Evolutionary conservation across 1,284 basidiomycete species (phyloP).

Genomic region (Rhodotorula sp.): DNA sequence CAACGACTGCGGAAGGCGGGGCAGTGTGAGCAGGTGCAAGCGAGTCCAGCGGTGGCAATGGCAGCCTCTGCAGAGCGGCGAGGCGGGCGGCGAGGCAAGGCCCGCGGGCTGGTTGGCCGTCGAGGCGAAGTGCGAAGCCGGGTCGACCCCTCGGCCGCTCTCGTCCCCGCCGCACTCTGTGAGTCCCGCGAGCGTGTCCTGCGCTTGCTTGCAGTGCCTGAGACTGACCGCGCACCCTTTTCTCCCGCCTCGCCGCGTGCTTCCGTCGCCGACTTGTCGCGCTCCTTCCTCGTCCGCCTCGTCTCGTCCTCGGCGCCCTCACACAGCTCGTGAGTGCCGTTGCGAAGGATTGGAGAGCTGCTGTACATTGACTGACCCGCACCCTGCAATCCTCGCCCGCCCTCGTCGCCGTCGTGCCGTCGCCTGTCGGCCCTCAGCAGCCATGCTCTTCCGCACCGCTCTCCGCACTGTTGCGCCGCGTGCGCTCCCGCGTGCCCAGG

Average conservation of each 20-base stretch:
- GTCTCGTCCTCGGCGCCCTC: background rate
- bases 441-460: conserved; percentile 32
- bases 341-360: no score
- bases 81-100: background rate
- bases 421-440: background rate
- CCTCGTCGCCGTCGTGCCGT: background rate
- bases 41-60: background rate
- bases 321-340: background rate
- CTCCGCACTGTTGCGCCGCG: conserved; percentile 21
- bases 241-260: background rate
- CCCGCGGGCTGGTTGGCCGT: no score
- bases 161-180: background rate
- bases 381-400: background rate
- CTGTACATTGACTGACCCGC: background rate
- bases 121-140: background rate
- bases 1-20: no score
- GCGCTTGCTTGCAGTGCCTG: background rate
- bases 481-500: conserved; percentile 27
- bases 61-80: background rate
- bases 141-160: background rate
- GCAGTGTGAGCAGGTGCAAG: background rate
- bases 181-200: background rate
- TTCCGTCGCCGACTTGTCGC: background rate
- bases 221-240: background rate
- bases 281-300: background rate